Percentiles rank a stretch among this genome's conserved stretches.
phyloP scores from a whole-genome alignment of 176 grass and related monocot species.

The Canna indica region DNA sequence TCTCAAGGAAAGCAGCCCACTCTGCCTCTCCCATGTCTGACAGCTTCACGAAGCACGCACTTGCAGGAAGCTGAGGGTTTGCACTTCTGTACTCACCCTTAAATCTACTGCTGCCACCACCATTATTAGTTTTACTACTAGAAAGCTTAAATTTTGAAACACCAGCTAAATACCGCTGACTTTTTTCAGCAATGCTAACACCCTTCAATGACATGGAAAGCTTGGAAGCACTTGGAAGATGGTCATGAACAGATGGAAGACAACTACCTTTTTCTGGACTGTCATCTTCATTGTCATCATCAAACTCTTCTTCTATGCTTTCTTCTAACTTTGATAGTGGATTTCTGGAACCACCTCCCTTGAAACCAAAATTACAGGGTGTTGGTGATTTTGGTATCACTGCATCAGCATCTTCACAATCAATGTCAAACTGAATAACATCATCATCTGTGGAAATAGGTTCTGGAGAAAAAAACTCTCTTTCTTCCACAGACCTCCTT shows the following conservation, averaged over 20 bases:
- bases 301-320: conserved; percentile 37
- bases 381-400: conserved; percentile 26
- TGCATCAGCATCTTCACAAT: conserved; percentile 40
- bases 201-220: conserved; percentile 61
- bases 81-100: conserved; percentile 54
- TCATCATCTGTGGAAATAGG: conserved; percentile 40
- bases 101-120: conserved; percentile 2
- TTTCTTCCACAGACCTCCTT: conserved; percentile 50
- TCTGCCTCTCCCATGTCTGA: conserved; percentile 50
- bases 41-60: conserved; percentile 56
- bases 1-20: conserved; percentile 70
- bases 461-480: conserved; percentile 39
- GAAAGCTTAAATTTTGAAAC: conserved; percentile 19
- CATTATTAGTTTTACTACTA: conserved; percentile 20
- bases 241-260: conserved; percentile 28
- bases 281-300: conserved; percentile 42
- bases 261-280: conserved; percentile 31
- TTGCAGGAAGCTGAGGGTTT: conserved; percentile 44
- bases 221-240: conserved; percentile 48
- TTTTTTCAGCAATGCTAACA: conserved; percentile 43
- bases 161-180: conserved; percentile 23
- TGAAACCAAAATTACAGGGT: conserved; percentile 34
- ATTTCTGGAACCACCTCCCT: conserved; percentile 31
- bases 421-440: conserved; percentile 58
- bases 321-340: conserved; percentile 56